Evolutionary conservation across 192 early-diverging fungal species (phyloP).

Genomic region (Pecoramyces ruminantium): DNA sequence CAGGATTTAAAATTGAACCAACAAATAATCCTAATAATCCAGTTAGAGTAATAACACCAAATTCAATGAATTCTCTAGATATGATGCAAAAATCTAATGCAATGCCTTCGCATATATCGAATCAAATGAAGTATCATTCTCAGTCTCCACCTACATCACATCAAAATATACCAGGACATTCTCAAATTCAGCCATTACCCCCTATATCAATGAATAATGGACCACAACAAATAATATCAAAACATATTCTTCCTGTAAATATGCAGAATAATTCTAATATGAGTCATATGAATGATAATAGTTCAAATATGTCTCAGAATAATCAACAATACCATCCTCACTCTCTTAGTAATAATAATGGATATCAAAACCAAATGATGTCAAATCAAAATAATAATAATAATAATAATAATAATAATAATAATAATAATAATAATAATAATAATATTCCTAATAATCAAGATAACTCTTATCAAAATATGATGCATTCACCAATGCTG

Average conservation of each 20-base stretch:
- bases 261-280: background rate
- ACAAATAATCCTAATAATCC: slow-evolving; percentile 60
- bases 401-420: background rate
- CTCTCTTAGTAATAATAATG: background rate
- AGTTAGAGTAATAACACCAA: slow-evolving; percentile 80
- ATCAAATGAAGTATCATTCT: background rate
- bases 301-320: background rate
- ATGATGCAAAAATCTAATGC: background rate
- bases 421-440: background rate
- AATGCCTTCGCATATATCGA: background rate
- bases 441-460: background rate
- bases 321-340: background rate
- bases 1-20: slow-evolving; percentile 89
- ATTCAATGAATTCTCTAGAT: slow-evolving; percentile 13
- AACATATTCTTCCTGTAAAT: background rate
- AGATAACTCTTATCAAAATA: background rate
- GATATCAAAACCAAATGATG: background rate
- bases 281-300: background rate
- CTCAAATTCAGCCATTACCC: background rate
- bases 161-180: background rate
- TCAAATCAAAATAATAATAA: background rate
- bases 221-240: background rate
- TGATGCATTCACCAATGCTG: background rate
- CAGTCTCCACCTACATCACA: background rate
- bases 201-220: background rate